These are phyloP conservation scores for Camellia japonica DNA, from an alignment of 148 eudicot species.

Conservation along the genomic window DNA sequence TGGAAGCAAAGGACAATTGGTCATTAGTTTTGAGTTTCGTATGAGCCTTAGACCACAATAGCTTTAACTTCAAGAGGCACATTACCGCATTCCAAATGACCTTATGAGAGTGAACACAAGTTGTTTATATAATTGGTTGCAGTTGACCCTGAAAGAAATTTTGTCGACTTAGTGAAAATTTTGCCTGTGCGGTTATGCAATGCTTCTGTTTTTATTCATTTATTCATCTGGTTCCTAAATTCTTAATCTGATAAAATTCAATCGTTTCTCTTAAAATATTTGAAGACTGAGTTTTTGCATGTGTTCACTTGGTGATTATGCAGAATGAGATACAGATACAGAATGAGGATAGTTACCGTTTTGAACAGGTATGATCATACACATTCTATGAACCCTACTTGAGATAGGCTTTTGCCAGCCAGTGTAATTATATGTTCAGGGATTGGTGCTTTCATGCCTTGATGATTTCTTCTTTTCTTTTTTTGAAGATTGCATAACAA, in stretches of 20 bases:
- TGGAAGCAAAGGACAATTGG: too few relatives aligned
- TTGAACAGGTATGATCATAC: constrained; percentile 73
- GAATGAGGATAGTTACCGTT: constrained; percentile 78
- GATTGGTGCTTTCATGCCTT: not conserved
- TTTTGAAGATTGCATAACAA: not conserved
- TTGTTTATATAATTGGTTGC: not conserved
- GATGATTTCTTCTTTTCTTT: not conserved
- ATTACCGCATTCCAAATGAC: too few relatives aligned
- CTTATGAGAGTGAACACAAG: too few relatives aligned
- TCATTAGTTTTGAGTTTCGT: too few relatives aligned
- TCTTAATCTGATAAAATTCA: not conserved
- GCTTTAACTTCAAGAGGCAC: too few relatives aligned
- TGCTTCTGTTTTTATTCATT: too few relatives aligned
- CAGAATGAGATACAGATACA: constrained; percentile 93
- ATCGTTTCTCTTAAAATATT: not conserved
- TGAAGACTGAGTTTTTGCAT: not conserved
- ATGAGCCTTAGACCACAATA: too few relatives aligned
- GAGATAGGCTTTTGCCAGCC: constrained; percentile 1
- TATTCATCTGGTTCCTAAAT: not conserved
- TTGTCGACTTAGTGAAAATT: too few relatives aligned
- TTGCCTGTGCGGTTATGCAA: too few relatives aligned
- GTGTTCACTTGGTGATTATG: constrained; percentile 26
- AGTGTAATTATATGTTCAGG: not conserved
- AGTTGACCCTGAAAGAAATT: not conserved
- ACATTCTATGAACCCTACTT: constrained; percentile 3